These are phyloP conservation scores for Cladosporium sp. DNA, from an alignment of 2,329 filamentous ascomycete species.

Conservation along the genomic window DNA sequence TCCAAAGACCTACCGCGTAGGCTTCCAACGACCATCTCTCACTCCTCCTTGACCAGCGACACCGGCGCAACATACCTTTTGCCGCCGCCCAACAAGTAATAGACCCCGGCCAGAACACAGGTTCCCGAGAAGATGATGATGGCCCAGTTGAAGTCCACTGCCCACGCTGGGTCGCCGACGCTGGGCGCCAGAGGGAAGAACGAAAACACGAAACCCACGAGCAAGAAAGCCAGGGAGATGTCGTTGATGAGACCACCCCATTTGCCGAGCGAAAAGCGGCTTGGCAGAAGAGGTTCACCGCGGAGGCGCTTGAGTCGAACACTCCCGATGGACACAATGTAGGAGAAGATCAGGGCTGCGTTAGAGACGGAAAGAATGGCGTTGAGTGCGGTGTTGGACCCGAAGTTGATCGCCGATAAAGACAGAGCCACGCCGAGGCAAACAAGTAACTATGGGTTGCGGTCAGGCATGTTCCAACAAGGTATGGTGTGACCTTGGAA, in stretches of 20 bases:
- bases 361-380: slow-evolving; percentile 38
- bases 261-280: slow-evolving; percentile 30
- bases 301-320: slow-evolving; percentile 30
- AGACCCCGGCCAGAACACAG: slow-evolving; percentile 21
- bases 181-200: slow-evolving; percentile 29
- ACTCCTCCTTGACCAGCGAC: slow-evolving; percentile 27
- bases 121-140: slow-evolving; percentile 28
- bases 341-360: slow-evolving; percentile 31
- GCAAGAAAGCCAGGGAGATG: slow-evolving; percentile 28
- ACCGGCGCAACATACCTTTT: slow-evolving; percentile 28
- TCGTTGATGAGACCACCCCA: slow-evolving; percentile 29
- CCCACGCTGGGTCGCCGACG: slow-evolving; percentile 20
- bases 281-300: slow-evolving; percentile 27
- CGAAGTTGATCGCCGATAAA: slow-evolving; percentile 39
- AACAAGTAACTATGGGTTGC: not conserved
- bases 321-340: slow-evolving; percentile 31
- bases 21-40: too few relatives aligned
- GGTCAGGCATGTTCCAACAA: not conserved
- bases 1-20: too few relatives aligned
- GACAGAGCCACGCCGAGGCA: slow-evolving; percentile 29
- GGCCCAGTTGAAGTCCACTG: slow-evolving; percentile 29
- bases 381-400: slow-evolving; percentile 37
- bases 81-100: slow-evolving; percentile 26
- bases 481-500: slow-evolving; percentile 7
- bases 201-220: slow-evolving; percentile 30